Conservation (phyloP, 2,329 filamentous ascomycete genomes). For the Colletotrichum sp. region DNA sequence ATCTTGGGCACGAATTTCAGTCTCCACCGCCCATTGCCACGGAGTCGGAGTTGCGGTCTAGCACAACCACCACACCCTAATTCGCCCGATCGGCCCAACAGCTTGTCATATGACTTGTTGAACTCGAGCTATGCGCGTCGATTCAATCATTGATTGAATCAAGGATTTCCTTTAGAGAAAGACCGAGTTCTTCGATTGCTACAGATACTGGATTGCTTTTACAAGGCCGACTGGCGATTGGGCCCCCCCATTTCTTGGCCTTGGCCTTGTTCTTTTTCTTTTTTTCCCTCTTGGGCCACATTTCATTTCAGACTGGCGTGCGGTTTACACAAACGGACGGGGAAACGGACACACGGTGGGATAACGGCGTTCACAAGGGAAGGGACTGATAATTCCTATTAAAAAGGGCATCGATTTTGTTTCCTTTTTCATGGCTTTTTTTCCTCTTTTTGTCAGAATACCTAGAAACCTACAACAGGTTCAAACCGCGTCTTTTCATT, state of each 20-base stretch:
- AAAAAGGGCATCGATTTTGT: neutral
- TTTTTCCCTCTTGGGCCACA: neutral
- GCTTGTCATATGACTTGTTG: neutral
- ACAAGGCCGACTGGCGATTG: neutral
- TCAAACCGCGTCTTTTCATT: neutral
- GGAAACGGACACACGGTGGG: neutral
- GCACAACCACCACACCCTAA: neutral
- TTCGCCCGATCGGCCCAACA: neutral
- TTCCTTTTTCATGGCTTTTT: neutral
- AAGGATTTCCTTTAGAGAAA: neutral
- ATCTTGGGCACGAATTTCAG: neutral
- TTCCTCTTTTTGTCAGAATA: constrained; percentile 2
- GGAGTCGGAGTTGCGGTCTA: neutral
- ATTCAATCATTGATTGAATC: neutral
- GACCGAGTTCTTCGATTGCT: neutral
- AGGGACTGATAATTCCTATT: neutral
- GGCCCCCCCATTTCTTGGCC: neutral
- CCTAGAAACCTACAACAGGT: neutral
- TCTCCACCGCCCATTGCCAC: neutral
- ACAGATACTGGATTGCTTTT: neutral
- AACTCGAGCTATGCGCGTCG: neutral
- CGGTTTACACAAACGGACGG: neutral
- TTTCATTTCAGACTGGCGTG: neutral
- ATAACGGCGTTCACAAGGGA: neutral
- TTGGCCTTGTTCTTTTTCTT: neutral